Evolutionary conservation across 345 rosid genomes (phyloP), one percentile per base, ranked within the genome.

Genomic region (Populus ilicifolia): DNA sequence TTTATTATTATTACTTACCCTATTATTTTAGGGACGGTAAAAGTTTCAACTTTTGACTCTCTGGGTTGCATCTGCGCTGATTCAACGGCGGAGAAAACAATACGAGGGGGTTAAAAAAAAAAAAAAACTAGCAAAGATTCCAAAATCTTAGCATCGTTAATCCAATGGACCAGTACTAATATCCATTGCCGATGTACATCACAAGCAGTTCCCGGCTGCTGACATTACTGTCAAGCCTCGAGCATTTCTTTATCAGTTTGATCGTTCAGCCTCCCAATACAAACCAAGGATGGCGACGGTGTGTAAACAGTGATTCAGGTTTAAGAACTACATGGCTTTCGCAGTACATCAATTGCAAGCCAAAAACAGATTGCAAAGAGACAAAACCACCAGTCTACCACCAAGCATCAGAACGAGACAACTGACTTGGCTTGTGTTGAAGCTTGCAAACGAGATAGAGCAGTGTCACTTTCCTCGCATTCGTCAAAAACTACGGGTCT

Each of bases 391-490:
- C 79, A 1, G 69, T 30, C 69, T 29, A 16, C n/a, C 64, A 56
- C 30, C 67, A 20, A 6, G 35, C 25, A 3, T 88, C 81, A 89
- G 76, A 80, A 90, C 23, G 93, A 91, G 78, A 89, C 90, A 41
- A 90, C 89, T 8, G 97, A 85, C 75, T 86, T 85, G 62, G 88
- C 83, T 56, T 86, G 86, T 17, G 89, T 66, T 27, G 94, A 80
- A 80, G 86, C 79, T 65, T 70, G 88, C 80, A 85, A 62, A 64
- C 79, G 88, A 69, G 95, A 87, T 38, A 82, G 67, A 27, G 92
- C 93, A 5, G 91, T 88, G 68, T 90, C 94, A 46, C 84, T 79
- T 70, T 89, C 93, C 52, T 88, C 91, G 17, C 69, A 76, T 71
- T 85, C 93, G 36, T 87, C 92, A 64, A 87, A 84, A 64, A 36